Conservation (phyloP, 495 filamentous ascomycete species). For the Talaromyces trachyspermus region DNA sequence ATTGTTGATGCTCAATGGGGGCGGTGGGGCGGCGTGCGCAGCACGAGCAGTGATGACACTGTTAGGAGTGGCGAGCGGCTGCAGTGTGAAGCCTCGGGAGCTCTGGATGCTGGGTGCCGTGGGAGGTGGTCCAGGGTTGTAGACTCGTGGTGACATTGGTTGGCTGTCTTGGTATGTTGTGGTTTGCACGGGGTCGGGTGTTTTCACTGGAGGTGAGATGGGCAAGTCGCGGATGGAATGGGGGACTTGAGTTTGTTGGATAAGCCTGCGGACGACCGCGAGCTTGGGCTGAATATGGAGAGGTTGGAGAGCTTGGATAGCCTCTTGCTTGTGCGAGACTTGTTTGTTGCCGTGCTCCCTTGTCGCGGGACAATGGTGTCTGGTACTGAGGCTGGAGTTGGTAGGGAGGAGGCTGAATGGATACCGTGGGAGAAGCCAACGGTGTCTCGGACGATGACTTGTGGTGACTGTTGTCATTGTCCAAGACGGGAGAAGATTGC, state of each 20-base stretch:
- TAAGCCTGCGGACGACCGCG: constrained; percentile 49
- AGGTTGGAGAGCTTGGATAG: constrained; percentile 42
- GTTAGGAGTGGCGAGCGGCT: constrained; percentile 12
- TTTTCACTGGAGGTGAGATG: constrained; percentile 52
- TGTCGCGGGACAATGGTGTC: constrained; percentile 6
- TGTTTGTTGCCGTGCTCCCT: constrained; percentile 4
- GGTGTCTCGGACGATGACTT: constrained; percentile 8
- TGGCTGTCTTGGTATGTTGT: constrained; percentile 41
- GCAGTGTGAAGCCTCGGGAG: constrained; percentile 10
- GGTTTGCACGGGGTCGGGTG: constrained; percentile 33
- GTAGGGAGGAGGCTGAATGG: constrained; percentile 1
- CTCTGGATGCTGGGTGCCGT: constrained; percentile 19
- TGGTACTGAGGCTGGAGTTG: constrained; percentile 6
- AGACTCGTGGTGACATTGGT: constrained; percentile 51
- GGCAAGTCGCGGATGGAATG: constrained; percentile 46
- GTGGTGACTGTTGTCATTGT: too few relatives aligned
- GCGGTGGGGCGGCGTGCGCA: constrained; percentile 20
- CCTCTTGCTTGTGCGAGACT: constrained; percentile 26
- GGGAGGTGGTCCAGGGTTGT: constrained; percentile 52
- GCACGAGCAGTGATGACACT: constrained; percentile 12
- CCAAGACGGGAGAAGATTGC: constrained; percentile 9
- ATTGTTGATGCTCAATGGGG: constrained; percentile 31
- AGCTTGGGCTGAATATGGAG: constrained; percentile 48
- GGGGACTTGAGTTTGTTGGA: constrained; percentile 44
- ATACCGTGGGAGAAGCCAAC: constrained; percentile 14